These are phyloP conservation scores for Lasiosphaeriaceae sp. DNA, from an alignment of 495 filamentous ascomycete species.

Conservation along the genomic window DNA sequence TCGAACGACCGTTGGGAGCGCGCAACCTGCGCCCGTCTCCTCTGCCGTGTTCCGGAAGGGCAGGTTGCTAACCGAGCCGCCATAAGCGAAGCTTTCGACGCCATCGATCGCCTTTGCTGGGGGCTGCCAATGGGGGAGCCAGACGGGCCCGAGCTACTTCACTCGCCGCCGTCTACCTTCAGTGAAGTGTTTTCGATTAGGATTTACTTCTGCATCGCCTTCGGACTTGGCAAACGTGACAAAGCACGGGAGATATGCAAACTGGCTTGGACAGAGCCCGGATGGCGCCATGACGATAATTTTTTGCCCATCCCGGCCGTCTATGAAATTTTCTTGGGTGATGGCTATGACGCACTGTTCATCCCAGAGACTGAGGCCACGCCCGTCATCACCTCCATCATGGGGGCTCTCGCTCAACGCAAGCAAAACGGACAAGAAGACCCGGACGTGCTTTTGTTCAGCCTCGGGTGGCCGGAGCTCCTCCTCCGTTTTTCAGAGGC, in stretches of 20 bases:
- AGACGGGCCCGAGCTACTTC: not conserved
- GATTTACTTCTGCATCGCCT: not conserved
- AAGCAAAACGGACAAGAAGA: not conserved
- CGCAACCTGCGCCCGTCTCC: not conserved
- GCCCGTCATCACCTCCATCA: not conserved
- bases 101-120: not conserved
- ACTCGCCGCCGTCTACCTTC: not conserved
- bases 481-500: slow-evolving; percentile 1
- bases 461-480: not conserved
- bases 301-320: not conserved
- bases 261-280: not conserved
- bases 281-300: not conserved
- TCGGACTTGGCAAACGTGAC: not conserved
- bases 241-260: not conserved
- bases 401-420: not conserved
- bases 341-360: not conserved
- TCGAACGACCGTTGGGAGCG: not conserved
- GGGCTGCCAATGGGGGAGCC: not conserved
- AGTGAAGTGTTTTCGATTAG: not conserved
- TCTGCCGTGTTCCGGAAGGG: not conserved
- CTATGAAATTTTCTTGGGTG: not conserved
- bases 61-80: not conserved
- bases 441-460: not conserved
- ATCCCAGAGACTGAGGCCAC: not conserved
- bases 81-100: not conserved